These are phyloP conservation scores for Quercus wislizeni DNA, from an alignment of 306 rosid genomes.

Conservation along the genomic window DNA sequence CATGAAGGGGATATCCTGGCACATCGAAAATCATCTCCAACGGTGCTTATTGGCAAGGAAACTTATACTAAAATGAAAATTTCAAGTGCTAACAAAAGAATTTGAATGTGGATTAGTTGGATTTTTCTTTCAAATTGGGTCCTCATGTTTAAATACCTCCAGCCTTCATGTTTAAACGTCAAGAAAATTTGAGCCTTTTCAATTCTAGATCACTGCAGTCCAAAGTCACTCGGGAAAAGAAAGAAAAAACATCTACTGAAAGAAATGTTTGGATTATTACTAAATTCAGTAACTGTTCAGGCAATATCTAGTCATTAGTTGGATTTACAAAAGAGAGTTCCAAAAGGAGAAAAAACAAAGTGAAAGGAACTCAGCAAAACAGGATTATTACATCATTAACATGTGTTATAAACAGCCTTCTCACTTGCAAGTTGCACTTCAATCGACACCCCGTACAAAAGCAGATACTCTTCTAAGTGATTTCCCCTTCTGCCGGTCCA, in stretches of 20 bases:
- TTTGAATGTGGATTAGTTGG: neutral
- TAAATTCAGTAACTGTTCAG: too few species aligned
- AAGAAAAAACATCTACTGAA: neutral
- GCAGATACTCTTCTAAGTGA: constrained; percentile 20
- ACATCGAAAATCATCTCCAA: too few species aligned
- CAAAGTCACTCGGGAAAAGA: neutral
- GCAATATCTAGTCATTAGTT: too few species aligned
- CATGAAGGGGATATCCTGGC: too few species aligned
- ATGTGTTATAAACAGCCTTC: neutral
- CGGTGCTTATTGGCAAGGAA: neutral
- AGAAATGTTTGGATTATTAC: neutral
- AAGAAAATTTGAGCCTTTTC: neutral
- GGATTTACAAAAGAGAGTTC: too few species aligned
- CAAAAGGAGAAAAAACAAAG: neutral
- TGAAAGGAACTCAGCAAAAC: neutral
- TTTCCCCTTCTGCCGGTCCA: constrained; percentile 29
- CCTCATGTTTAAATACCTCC: neutral
- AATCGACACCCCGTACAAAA: constrained; percentile 3
- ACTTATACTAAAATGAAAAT: neutral
- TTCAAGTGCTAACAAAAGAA: neutral
- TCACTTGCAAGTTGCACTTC: neutral
- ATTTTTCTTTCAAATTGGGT: neutral
- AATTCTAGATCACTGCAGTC: neutral
- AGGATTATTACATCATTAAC: constrained; percentile 1
- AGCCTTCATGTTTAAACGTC: too few species aligned